Base-by-base conservation (phyloP, 495 filamentous ascomycete genomes). In the Penicillium parvum region DNA sequence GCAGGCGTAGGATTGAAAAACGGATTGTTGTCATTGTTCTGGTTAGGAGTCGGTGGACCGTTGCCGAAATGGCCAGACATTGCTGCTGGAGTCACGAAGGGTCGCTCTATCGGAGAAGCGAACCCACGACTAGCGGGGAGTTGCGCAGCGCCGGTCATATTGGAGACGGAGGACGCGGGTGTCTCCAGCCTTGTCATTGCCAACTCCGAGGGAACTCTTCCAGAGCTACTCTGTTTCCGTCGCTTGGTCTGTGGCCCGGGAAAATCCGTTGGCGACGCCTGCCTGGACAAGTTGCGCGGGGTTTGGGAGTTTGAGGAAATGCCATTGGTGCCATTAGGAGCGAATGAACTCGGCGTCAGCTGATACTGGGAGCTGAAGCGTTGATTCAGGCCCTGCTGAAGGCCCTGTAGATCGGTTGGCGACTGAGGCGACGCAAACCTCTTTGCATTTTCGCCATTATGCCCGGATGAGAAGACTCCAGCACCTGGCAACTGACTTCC, bases 141-240 rank as follows among this genome's bases (percentile, higher is more conserved):
- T 33, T 67, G 72, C 40, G 65, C 59, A 29, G 58, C 62, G 35
- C 57, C 53, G 40, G 44, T 58, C 36, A 71, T 58, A 36, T 58
- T 42, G 16, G 66, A 49, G 8, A 44, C 46, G 3, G 65, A 64
- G 36, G 69, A 53, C 32, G 78, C 73, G 23, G 65, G 57, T 7
- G 70, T 76, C 47, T 88, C 83, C 11, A 89, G 65, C 42, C 75
- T 80, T 0, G 89, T 95, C 89, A 94, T 95, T 10, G 79, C 77
- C 53, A 95, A 60, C 29, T 77, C 81, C 5, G 68, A 77, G 1
- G 86, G 82, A n/a, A 92, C 58, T 62, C 84, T 84, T 30, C 65
- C 60, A 12, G 76, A 77, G 22, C 72, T 71, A 65, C 82, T 88
- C 25, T 83, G 75, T 58, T 89, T 91, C 43, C 88, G 78, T 53